Evolutionary conservation across 2,329 filamentous ascomycete species (phyloP), one percentile per base, ranked within the genome.

Genomic region (Acrodontium crateriforme): DNA sequence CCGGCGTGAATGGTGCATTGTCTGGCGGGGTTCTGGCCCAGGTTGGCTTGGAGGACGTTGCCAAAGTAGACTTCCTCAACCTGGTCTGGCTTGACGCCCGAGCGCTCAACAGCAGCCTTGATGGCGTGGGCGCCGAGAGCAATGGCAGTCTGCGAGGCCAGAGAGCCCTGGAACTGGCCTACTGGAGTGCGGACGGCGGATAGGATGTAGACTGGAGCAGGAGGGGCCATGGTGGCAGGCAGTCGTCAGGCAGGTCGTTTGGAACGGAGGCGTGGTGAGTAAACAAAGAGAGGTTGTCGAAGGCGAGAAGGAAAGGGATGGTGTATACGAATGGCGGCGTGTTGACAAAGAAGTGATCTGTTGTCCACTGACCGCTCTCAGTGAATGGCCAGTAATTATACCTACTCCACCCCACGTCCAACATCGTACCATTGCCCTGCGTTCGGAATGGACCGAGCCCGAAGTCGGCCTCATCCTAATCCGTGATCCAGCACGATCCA

Each of bases 61-160:
- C 89, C 89, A 53, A 94, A 91, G 67, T 89, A 91, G 53, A 98
- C 83, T 58, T 98, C 89, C 54, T 98, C 75, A 33, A 98, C 81
- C 54, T 92, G 74, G 49, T 84, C 74, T 30, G 83, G 69, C 63
- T 91, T 85, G 62, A 98, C 74, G 50, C 78, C 71, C 31, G 89
- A 81, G 49, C 83, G 78, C 61, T 84, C 78, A 42, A 98, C 71
- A 37, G 87, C 87, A 51, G 71, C 69, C 72, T 42, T 46, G 62
- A 98, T 93, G 39, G 84, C 87, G 56, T 83, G 75, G 21, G 84
- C 72, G 45, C 89, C 89, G 37, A 98, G 69, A 60, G 95, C 78
- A 37, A 74, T 72, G 33, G 89, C 89, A 52, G 67, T 83, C 54
- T 91, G 67, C 58, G 80, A 85, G 37, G 84, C 84, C 31, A 98